Percentiles rank a stretch among this genome's conserved stretches.
These are phyloP conservation scores for Imleria badia DNA, from an alignment of 768 basidiomycete genomes.

Conservation along the genomic window DNA sequence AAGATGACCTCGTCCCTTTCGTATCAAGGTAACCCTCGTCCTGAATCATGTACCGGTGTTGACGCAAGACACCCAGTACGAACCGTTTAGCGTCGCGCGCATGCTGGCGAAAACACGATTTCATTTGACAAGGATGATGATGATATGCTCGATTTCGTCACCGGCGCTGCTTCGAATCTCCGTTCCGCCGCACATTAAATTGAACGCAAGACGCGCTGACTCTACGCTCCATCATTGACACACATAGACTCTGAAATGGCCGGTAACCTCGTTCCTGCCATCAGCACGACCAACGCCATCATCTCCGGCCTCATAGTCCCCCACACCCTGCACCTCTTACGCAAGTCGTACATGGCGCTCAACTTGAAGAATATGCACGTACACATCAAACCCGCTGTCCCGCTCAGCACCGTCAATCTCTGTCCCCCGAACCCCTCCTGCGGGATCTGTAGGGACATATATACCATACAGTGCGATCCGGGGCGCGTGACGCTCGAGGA, in stretches of 20 bases:
- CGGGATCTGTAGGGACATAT: slow-evolving; percentile 84
- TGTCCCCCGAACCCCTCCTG: slow-evolving; percentile 74
- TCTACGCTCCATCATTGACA: background rate
- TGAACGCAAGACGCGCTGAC: slow-evolving; percentile 83
- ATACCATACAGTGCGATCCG: slow-evolving; percentile 76
- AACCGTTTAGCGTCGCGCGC: slow-evolving; percentile 74
- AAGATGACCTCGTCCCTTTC: slow-evolving; percentile 83
- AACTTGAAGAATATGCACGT: slow-evolving; percentile 81
- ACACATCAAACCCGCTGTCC: slow-evolving; percentile 75
- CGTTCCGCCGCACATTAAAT: slow-evolving; percentile 91
- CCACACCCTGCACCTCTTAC: slow-evolving; percentile 84
- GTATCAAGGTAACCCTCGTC: slow-evolving; percentile 65
- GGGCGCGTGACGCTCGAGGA: slow-evolving; percentile 66
- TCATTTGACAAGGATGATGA: slow-evolving; percentile 98
- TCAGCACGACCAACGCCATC: slow-evolving; percentile 98
- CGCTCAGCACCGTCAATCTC: slow-evolving; percentile 68
- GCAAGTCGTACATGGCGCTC: slow-evolving; percentile 55
- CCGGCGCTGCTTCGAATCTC: slow-evolving; percentile 90
- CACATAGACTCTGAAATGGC: slow-evolving; percentile 86
- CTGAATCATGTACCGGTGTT: background rate
- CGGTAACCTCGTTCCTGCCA: slow-evolving; percentile 98
- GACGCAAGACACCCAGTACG: slow-evolving; percentile 48
- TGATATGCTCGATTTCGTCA: slow-evolving; percentile 95
- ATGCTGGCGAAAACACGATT: slow-evolving; percentile 67
- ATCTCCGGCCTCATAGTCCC: slow-evolving; percentile 93